phyloP scores from a whole-genome alignment of 192 early-diverging fungal species.

The Backusella tarrabulga region DNA sequence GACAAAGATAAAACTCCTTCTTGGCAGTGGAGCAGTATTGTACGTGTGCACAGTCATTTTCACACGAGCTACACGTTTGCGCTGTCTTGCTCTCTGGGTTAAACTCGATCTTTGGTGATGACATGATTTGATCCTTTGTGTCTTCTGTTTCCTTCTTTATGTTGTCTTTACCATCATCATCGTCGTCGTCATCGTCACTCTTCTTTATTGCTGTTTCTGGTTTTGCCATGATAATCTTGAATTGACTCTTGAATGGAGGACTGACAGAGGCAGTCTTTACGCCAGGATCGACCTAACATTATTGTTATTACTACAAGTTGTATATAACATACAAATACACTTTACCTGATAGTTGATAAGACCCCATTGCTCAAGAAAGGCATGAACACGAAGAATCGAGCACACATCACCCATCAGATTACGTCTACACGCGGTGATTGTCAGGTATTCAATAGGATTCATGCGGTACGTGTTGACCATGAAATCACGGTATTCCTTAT shows the following conservation, averaged over 20 bases:
- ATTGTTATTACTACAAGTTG: too few species aligned
- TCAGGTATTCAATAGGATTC: slow-evolving; percentile 94
- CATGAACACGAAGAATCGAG: slow-evolving; percentile 96
- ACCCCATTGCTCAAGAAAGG: slow-evolving; percentile 99
- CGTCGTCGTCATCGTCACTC: too few species aligned
- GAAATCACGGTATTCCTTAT: slow-evolving; percentile 95
- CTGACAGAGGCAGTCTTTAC: slow-evolving; percentile 81
- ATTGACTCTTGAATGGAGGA: slow-evolving; percentile 87
- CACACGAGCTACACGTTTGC: slow-evolving; percentile 5
- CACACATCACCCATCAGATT: slow-evolving; percentile 99
- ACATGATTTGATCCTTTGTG: neutral
- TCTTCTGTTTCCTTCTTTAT: neutral
- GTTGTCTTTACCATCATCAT: neutral
- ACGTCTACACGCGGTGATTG: slow-evolving; percentile 94
- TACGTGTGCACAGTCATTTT: neutral
- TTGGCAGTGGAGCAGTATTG: neutral
- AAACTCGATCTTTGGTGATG: neutral
- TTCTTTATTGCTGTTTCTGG: neutral
- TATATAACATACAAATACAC: neutral
- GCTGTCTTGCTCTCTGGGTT: neutral
- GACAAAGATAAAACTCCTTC: slow-evolving; percentile 2
- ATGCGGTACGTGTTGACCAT: slow-evolving; percentile 98
- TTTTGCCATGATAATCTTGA: slow-evolving; percentile 7
- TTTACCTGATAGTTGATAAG: slow-evolving; percentile 97
- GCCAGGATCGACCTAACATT: slow-evolving; percentile 81